Evolutionary conservation across 225 moss, liverwort and hornwort species (phyloP), one percentile per base, ranked within the genome.

Genomic region (Polytrichum commune): DNA sequence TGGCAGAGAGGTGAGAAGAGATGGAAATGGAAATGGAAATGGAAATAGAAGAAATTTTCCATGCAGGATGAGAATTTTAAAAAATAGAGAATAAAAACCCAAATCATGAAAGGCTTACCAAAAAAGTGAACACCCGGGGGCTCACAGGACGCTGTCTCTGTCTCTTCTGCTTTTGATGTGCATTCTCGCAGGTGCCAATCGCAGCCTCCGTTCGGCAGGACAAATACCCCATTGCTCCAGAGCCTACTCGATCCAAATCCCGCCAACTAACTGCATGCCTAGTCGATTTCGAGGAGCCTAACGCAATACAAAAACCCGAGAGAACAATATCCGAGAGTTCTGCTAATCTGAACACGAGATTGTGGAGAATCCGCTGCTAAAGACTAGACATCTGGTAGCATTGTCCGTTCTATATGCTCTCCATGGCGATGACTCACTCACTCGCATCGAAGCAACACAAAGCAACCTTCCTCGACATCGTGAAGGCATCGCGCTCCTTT

Each of bases 201-300:
- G 86, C 86, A 62, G 83, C 83, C 5, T 80, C 83, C 61, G 83
- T 83, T 73, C 86, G 80, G 63, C 86, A 86, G 56, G 83, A 86
- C 64, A 86, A 75, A 66, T 86, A 86, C 68, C 86, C 86, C 86
- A 86, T 86, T 53, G 80, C 78, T 80, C 70, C 18, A 75, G 30
- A 68, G 6, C 71, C n/a, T 32, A 54, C 25, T 20, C 20, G 28
- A 8, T 72, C 71, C 58, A 9, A 58, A 24, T 23, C 24, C 58
- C 22, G 6, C 58, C 20, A 58, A 8, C 58, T 9, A 58, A 6
- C 22, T 58, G n/a, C 58, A 58, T 58, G 7, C 46, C 46, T 46
- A 3, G 16, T 46, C 4, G 46, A 46, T 13, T 46, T 46, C 46
- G 3, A 46, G 13, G 46, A 46, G 46, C 46, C 46, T 46, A 46